Base-by-base conservation (phyloP, 345 rosid genomes). In the Boechera divaricarpa region DNA sequence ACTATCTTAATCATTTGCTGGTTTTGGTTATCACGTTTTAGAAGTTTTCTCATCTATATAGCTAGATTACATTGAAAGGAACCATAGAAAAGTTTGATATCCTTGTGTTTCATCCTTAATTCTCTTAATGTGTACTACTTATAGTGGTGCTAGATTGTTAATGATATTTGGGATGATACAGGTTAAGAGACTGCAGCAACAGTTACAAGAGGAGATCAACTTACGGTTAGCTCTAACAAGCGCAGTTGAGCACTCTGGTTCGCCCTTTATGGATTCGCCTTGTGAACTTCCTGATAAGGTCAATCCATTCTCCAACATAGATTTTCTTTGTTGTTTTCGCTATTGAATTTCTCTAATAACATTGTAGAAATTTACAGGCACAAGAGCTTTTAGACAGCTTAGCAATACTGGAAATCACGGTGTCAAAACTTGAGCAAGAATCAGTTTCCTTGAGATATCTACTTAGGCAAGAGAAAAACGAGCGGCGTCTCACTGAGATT, bases 371-470 rank as follows among this genome's bases (percentile, higher is more conserved):
- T 73, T 63, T 76, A 67, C 81, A 91, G 97, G 91, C 91, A 41
- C 89, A 83, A 77, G 96, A 90, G 81, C 87, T 93, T 69, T 63
- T 91, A 77, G 96, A 87, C 69, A 81, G 91, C 75, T 78, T 91
- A 79, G 87, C 96, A 51, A 57, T 86, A 79, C 73, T 90, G 45
- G 94, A 91, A 82, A 83, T 81, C 74, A 82, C 88, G 1, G 89
- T 93, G 52, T 85, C 89, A 31, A 91, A 91, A 82, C 98, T 93
- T 32, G 97, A 93, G 77, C 84, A 88, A 83, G 91, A 93, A 83
- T 82, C 82, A 2, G 75, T 82, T 75, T 67, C 91, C 56, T 83
- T 91, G 82, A 87, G 88, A 67, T 84, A 76, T 82, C 90, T 87
- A 70, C 86, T 93, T 54, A 81, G 85, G 85, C 98, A 91, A 78